phyloP scores from a whole-genome alignment of 2,329 filamentous ascomycete species.

The Chaetomium sp. region DNA sequence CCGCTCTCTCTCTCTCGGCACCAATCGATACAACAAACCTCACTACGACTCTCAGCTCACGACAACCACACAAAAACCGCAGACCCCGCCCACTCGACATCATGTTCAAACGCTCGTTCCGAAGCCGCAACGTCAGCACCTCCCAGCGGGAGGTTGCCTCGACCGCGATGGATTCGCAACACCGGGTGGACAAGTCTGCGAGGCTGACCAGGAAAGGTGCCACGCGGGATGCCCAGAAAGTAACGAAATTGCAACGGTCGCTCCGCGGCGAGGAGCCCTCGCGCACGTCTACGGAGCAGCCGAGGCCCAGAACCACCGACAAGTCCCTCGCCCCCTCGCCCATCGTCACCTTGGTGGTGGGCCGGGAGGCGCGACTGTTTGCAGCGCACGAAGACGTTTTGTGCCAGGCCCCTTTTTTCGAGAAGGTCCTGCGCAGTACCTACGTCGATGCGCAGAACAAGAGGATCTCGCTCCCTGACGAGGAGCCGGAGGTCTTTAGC shows the following conservation, averaged over 20 bases:
- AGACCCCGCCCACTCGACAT: slow-evolving; percentile 30
- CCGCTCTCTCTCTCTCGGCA: slow-evolving; percentile 27
- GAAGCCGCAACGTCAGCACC: slow-evolving; percentile 56
- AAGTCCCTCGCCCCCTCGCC: slow-evolving; percentile 47
- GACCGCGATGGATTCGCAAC: slow-evolving; percentile 30
- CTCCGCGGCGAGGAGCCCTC: slow-evolving; percentile 45
- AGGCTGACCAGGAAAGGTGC: slow-evolving; percentile 67
- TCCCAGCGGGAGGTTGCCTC: slow-evolving; percentile 27
- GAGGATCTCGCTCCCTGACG: slow-evolving; percentile 65
- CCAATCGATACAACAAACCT: slow-evolving; percentile 16
- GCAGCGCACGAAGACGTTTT: slow-evolving; percentile 93
- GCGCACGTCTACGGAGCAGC: slow-evolving; percentile 33
- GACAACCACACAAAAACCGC: slow-evolving; percentile 26
- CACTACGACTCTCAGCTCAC: slow-evolving; percentile 17
- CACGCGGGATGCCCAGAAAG: slow-evolving; percentile 67
- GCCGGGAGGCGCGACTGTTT: slow-evolving; percentile 80
- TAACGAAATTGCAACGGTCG: slow-evolving; percentile 79
- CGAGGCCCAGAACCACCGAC: slow-evolving; percentile 20
- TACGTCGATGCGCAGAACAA: slow-evolving; percentile 70
- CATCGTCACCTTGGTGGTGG: slow-evolving; percentile 82
- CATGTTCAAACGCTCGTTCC: slow-evolving; percentile 94
- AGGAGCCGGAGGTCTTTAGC: slow-evolving; percentile 89
- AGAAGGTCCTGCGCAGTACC: slow-evolving; percentile 62
- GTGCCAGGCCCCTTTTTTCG: slow-evolving; percentile 77
- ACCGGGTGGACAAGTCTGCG: slow-evolving; percentile 78